Conservation (phyloP, 306 rosid species). For the Vigna radiata region DNA sequence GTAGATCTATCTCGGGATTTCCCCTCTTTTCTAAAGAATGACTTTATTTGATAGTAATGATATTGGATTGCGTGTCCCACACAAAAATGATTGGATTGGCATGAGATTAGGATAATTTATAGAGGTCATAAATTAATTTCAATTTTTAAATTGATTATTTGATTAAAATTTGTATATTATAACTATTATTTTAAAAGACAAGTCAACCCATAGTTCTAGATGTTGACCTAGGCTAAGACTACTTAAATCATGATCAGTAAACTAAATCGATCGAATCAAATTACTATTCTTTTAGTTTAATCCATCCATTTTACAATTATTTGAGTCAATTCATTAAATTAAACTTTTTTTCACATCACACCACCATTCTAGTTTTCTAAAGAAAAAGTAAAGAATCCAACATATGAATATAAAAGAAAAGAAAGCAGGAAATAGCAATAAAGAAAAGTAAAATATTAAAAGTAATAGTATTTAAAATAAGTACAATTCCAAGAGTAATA, state of each 20-base stretch:
- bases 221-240: too few species aligned
- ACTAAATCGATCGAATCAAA: too few species aligned
- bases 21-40: neutral
- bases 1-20: neutral
- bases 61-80: neutral
- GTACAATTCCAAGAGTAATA: neutral
- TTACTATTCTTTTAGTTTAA: too few species aligned
- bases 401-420: neutral
- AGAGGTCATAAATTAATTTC: neutral
- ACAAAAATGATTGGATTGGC: neutral
- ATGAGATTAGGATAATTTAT: neutral
- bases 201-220: too few species aligned
- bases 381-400: neutral
- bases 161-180: too few species aligned
- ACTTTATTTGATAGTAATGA: constrained; percentile 7
- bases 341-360: too few species aligned
- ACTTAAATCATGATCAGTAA: too few species aligned
- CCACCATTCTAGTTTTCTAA: neutral
- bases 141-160: too few species aligned
- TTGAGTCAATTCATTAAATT: too few species aligned
- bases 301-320: too few species aligned
- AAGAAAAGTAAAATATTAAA: neutral
- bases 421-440: neutral
- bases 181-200: too few species aligned
- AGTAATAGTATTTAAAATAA: neutral